phyloP scores from a whole-genome alignment of 2,329 filamentous ascomycete species.

The Fusarium chaquense region DNA sequence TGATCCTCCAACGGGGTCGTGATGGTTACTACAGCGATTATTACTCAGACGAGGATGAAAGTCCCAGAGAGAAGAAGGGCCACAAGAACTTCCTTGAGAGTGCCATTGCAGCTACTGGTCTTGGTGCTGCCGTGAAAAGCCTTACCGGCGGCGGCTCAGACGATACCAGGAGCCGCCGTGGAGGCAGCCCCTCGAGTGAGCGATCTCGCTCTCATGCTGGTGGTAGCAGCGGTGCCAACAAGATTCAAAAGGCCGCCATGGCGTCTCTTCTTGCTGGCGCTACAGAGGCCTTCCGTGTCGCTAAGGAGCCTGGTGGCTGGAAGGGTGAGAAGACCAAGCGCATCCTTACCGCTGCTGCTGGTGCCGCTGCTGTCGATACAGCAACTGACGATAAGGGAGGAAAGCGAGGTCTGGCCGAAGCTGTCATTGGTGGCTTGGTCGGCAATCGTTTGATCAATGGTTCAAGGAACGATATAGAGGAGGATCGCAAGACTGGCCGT shows the following conservation, averaged over 20 bases:
- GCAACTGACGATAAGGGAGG: slow-evolving; percentile 79
- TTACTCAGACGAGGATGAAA: slow-evolving; percentile 69
- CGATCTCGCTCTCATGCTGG: slow-evolving; percentile 66
- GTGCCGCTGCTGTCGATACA: slow-evolving; percentile 87
- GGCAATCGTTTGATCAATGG: slow-evolving; percentile 90
- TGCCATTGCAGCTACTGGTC: slow-evolving; percentile 70
- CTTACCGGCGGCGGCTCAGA: slow-evolving; percentile 64
- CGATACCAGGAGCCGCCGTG: slow-evolving; percentile 64
- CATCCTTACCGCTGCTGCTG: slow-evolving; percentile 85
- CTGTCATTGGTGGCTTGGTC: slow-evolving; percentile 88
- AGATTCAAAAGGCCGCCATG: slow-evolving; percentile 88
- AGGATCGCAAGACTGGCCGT: slow-evolving; percentile 68
- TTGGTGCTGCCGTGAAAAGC: slow-evolving; percentile 71
- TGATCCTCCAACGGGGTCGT: slow-evolving; percentile 65
- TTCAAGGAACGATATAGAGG: slow-evolving; percentile 73
- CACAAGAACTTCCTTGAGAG: slow-evolving; percentile 74
- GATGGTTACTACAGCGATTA: slow-evolving; percentile 66
- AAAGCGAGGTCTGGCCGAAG: slow-evolving; percentile 86
- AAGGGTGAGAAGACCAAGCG: slow-evolving; percentile 92
- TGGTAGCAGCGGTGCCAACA: slow-evolving; percentile 60
- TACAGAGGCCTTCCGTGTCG: slow-evolving; percentile 89
- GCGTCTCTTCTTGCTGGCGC: slow-evolving; percentile 91
- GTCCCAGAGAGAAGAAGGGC: slow-evolving; percentile 67
- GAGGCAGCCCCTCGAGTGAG: slow-evolving; percentile 59
- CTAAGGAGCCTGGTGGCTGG: slow-evolving; percentile 91